Conservation (phyloP, 441 rosid genomes). For the Erodium texanum region DNA sequence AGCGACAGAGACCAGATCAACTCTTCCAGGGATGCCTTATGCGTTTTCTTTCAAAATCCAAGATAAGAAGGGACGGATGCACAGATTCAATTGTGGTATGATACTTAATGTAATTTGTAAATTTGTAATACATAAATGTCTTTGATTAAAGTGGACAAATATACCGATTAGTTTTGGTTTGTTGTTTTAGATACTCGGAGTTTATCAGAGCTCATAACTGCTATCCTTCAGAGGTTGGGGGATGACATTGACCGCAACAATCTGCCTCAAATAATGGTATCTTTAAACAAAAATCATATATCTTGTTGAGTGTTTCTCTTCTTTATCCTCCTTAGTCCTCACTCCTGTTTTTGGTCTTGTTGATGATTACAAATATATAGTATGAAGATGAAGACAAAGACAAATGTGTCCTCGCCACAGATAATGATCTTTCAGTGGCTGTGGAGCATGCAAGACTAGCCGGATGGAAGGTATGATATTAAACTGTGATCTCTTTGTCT, state of each 20-base stretch:
- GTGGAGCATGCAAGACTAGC: constrained; percentile 77
- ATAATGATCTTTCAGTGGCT: constrained; percentile 67
- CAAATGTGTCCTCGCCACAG: constrained; percentile 83
- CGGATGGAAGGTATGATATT: constrained; percentile 66
- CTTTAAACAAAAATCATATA: not conserved
- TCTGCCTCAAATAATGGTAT: constrained; percentile 78
- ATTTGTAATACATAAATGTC: not conserved
- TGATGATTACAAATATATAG: constrained; percentile 25
- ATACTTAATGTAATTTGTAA: not conserved
- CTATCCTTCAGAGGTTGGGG: constrained; percentile 82
- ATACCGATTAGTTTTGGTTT: not conserved
- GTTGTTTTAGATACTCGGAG: constrained; percentile 42
- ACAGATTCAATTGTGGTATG: constrained; percentile 84
- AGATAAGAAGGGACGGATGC: constrained; percentile 78
- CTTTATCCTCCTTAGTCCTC: not conserved
- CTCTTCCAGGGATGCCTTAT: constrained; percentile 34
- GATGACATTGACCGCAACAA: constrained; percentile 68
- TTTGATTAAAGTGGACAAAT: not conserved
- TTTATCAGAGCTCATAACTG: constrained; percentile 68
- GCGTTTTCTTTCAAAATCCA: constrained; percentile 74
- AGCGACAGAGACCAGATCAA: constrained; percentile 57
- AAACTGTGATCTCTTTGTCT: not conserved
- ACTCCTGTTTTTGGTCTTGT: constrained; percentile 13
- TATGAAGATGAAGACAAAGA: constrained; percentile 95
- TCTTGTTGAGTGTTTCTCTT: not conserved